A percentile compares a stretch with the other conserved stretches of the same genome.
phyloP scores from a whole-genome alignment of 805 yeast genomes.

The Alloascoidea hylecoeti region DNA sequence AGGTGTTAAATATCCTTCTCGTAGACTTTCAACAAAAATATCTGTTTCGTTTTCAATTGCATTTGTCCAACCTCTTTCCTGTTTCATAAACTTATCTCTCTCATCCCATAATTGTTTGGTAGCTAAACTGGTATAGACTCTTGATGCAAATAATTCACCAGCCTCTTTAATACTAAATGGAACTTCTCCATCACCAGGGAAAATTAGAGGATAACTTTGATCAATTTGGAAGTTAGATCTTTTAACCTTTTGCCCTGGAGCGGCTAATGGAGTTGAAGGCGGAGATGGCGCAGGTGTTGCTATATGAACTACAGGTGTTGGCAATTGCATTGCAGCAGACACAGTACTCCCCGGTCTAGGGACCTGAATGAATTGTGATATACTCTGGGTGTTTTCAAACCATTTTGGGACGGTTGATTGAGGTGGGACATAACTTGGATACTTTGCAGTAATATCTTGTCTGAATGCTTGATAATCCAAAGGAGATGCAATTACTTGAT shows the following conservation, averaged over 20 bases:
- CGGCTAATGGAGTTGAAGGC: constrained; percentile 32
- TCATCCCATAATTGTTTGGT: constrained; percentile 60
- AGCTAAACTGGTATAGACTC: constrained; percentile 54
- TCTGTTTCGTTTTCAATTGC: constrained; percentile 6
- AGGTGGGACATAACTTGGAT: constrained; percentile 54
- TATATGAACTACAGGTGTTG: constrained; percentile 46
- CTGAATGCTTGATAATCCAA: constrained; percentile 74
- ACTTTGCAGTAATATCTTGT: constrained; percentile 60
- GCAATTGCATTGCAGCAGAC: constrained; percentile 27
- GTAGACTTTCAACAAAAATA: constrained; percentile 3
- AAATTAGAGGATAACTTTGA: constrained; percentile 51
- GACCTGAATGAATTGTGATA: constrained; percentile 43
- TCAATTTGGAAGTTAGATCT: constrained; percentile 42
- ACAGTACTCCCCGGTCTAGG: constrained; percentile 36
- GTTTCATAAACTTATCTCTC: constrained; percentile 53
- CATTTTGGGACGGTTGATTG: constrained; percentile 29
- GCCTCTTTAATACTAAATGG: constrained; percentile 80
- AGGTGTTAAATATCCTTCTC: not conserved
- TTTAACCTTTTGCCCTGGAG: constrained; percentile 15
- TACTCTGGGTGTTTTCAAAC: constrained; percentile 33
- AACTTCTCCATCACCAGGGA: constrained; percentile 35
- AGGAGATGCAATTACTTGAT: constrained; percentile 47
- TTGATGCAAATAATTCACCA: constrained; percentile 43
- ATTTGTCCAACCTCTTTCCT: constrained; percentile 50
- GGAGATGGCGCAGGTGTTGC: constrained; percentile 91